Percentiles rank a stretch among this genome's conserved stretches.
These are phyloP conservation scores for Orbilia oligospora DNA, from an alignment of 2,329 filamentous ascomycete species.

Conservation along the genomic window DNA sequence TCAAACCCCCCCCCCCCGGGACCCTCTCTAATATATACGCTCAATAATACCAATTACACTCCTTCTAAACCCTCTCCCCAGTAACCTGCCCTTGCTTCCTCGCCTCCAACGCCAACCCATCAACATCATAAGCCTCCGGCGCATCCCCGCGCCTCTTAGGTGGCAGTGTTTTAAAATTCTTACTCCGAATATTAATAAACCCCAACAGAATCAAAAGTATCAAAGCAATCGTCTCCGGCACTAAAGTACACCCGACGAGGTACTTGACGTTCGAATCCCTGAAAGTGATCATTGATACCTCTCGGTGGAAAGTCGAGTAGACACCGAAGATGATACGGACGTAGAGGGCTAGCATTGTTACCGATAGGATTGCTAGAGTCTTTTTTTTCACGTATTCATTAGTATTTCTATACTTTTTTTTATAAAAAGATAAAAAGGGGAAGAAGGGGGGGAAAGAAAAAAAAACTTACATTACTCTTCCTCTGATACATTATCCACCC, in stretches of 20 bases:
- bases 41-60: too few species aligned
- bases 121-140: slow-evolving; percentile 31
- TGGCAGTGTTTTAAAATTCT: background rate
- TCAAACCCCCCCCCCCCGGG: too few species aligned
- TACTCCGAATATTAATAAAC: slow-evolving; percentile 28
- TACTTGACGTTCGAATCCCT: slow-evolving; percentile 30
- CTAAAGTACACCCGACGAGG: slow-evolving; percentile 47
- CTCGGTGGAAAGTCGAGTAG: slow-evolving; percentile 55
- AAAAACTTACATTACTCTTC: slow-evolving; percentile 34
- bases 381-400: background rate
- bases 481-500: slow-evolving; percentile 23
- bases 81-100: slow-evolving; percentile 15
- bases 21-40: too few species aligned
- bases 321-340: slow-evolving; percentile 58
- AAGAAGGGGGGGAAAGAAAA: too few species aligned
- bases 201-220: slow-evolving; percentile 34
- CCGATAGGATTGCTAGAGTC: slow-evolving; percentile 32
- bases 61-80: slow-evolving; percentile 19
- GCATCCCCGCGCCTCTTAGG: background rate
- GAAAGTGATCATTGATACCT: slow-evolving; percentile 33
- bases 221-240: slow-evolving; percentile 49
- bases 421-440: background rate
- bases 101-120: slow-evolving; percentile 2
- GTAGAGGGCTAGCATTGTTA: slow-evolving; percentile 27
- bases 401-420: background rate